Evolutionary conservation across 164 flowering plant genomes (phyloP), one percentile per base, ranked within the genome.

Genomic region (Kingdonia uniflora): DNA sequence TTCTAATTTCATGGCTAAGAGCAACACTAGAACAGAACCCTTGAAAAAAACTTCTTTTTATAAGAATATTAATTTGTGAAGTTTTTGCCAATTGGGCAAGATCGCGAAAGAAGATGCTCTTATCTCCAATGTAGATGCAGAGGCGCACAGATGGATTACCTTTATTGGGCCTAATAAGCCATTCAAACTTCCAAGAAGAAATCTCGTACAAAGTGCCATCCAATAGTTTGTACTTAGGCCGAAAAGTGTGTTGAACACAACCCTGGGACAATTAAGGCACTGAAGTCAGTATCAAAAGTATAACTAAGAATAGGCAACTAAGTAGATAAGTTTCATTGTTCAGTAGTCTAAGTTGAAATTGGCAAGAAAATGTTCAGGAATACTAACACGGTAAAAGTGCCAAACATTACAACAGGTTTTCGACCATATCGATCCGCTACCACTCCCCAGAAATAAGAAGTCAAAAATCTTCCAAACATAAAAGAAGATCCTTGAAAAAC

Each of bases 361-460:
- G n/a, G n/a, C n/a, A 44, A 44, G 11, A 44, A 19, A 25, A 19
- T 17, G 21, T 14, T 10, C 25, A 47, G 41, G 13, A 51, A 35
- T 48, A 72, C 97, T 76, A 41, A 88, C 97, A 89, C 83, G 64
- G 87, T 19, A 8, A 62, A 10, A 19, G 60, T 65, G 35, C 97
- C 85, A 0, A 75, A 44, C 2, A 85, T 45, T 49, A 89, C 80
- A 17, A 85, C 81, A 51, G 97, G 97, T 57, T 79, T 85, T 44
- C 96, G 75, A 56, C 96, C 96, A 67, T 78, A 80, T 35, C 81
- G 78, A 72, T 88, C 96, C 44, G 96, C 78, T 19, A 80, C 57
- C 11, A 78, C 11, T 69, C 96, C 96, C 96, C 96, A 88, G 0
- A 74, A 56, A 29, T 80, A 42, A 51, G 96, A 80, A 23, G 96